Percentiles rank a stretch among this genome's conserved stretches.
phyloP scores from a whole-genome alignment of 208 protist species.

The Trypanosoma brucei region DNA sequence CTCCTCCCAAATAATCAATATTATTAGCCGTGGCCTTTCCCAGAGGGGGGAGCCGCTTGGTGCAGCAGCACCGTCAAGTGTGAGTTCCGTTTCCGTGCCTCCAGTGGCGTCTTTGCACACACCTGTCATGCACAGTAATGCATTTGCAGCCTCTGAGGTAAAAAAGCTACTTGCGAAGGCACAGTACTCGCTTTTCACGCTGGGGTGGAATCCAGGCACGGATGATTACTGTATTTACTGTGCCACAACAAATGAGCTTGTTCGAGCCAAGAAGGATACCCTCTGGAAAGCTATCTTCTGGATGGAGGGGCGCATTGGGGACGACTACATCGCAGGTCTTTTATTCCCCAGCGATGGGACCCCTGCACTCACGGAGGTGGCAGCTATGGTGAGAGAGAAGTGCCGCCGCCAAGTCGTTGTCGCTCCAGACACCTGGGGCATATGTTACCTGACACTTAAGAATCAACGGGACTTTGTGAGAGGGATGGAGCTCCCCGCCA shows the following conservation, averaged over 20 bases:
- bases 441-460: slow-evolving; percentile 75
- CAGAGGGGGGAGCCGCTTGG: background rate
- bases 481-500: slow-evolving; percentile 56
- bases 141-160: slow-evolving; percentile 29
- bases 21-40: background rate
- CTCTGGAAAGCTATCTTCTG: slow-evolving; percentile 81
- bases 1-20: background rate
- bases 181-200: slow-evolving; percentile 80
- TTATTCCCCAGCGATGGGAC: slow-evolving; percentile 63
- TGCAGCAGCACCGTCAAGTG: background rate
- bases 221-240: slow-evolving; percentile 64
- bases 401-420: slow-evolving; percentile 57
- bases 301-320: slow-evolving; percentile 77
- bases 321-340: slow-evolving; percentile 81
- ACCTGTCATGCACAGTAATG: slow-evolving; percentile 32
- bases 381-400: slow-evolving; percentile 46
- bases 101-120: background rate
- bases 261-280: slow-evolving; percentile 35
- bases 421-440: slow-evolving; percentile 77
- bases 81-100: background rate
- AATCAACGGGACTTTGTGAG: slow-evolving; percentile 79
- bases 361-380: slow-evolving; percentile 36
- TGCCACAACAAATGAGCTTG: slow-evolving; percentile 74
- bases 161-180: slow-evolving; percentile 70
- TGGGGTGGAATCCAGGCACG: slow-evolving; percentile 40